Percentiles rank a stretch among this genome's conserved stretches.
These are phyloP conservation scores for Fusarium sp. DNA, from an alignment of 2,329 filamentous ascomycete species.

Conservation along the genomic window DNA sequence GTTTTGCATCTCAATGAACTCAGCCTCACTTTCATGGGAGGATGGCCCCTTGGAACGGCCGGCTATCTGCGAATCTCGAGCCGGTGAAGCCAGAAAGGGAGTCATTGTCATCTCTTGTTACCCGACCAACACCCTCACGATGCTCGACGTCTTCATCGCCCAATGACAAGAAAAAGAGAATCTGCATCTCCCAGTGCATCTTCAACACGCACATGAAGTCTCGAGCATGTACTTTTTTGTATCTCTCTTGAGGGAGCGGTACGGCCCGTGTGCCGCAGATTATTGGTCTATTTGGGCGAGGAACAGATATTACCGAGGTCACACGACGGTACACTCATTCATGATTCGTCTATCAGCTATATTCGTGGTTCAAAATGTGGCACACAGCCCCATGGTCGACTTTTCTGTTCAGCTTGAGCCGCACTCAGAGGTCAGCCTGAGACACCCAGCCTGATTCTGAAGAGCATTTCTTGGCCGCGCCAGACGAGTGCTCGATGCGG, in stretches of 20 bases:
- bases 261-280: constrained; percentile 6
- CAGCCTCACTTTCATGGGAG: constrained; percentile 17
- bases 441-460: not conserved
- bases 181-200: constrained; percentile 8
- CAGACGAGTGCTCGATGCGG: not conserved
- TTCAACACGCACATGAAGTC: constrained; percentile 2
- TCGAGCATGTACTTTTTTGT: constrained; percentile 22
- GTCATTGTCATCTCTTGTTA: constrained; percentile 6
- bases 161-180: not conserved
- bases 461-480: not conserved
- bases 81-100: constrained; percentile 19
- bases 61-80: constrained; percentile 6
- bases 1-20: constrained; percentile 5
- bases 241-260: constrained; percentile 3
- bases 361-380: not conserved
- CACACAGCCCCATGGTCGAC: constrained; percentile 1
- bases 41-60: constrained; percentile 2
- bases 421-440: not conserved
- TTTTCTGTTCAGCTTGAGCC: not conserved
- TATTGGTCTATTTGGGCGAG: not conserved
- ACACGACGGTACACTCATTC: not conserved
- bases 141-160: not conserved
- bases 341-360: constrained; percentile 13
- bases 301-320: not conserved
- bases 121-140: constrained; percentile 23